Percentiles rank a stretch among this genome's conserved stretches.
Conservation (phyloP, 805 yeast species). For the Ogataea nitratoaversa region DNA sequence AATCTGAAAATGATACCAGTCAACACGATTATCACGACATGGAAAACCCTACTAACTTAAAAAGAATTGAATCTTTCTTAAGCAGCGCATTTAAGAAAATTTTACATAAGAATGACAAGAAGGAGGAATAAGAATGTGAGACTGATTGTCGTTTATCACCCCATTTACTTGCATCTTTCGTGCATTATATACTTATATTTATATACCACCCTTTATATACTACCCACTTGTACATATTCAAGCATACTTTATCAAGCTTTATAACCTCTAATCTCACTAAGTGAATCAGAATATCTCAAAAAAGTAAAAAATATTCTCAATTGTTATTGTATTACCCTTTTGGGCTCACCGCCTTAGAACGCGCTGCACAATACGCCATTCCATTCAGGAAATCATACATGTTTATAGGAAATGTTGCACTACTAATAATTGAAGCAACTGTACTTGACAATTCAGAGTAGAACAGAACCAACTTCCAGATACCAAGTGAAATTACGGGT, state of each 20-base stretch:
- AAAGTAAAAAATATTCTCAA: not conserved
- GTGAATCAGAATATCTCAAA: not conserved
- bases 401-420: no score
- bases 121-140: constrained; percentile 14
- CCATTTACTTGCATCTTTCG: constrained; percentile 1
- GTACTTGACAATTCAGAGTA: no score
- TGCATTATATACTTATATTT: not conserved
- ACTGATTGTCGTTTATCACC: no score
- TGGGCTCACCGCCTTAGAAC: not conserved
- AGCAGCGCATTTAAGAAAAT: constrained; percentile 53
- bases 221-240: no score
- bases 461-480: no score
- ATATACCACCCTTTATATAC: not conserved
- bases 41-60: constrained; percentile 44
- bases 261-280: no score
- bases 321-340: not conserved
- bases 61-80: constrained; percentile 55
- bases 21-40: constrained; percentile 16
- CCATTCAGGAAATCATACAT: no score
- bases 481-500: no score
- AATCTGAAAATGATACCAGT: constrained; percentile 1
- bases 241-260: no score
- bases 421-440: no score
- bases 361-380: no score
- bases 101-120: constrained; percentile 17